Percentiles rank a stretch among this genome's conserved stretches.
These are phyloP conservation scores for Verticillium nonalfalfae DNA, from an alignment of 2,329 filamentous ascomycete species.

Conservation along the genomic window DNA sequence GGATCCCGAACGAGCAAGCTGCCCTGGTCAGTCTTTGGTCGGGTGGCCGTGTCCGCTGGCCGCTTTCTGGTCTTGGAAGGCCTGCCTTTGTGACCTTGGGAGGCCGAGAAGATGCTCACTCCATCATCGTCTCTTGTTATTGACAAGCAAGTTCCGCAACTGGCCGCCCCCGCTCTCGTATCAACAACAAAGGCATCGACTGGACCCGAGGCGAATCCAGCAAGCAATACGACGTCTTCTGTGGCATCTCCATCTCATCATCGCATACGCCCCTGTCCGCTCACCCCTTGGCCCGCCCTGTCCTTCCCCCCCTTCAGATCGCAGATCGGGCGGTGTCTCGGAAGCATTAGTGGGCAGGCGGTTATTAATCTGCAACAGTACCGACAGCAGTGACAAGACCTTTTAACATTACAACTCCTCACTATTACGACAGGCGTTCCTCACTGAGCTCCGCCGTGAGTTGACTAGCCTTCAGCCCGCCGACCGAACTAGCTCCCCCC, in stretches of 20 bases:
- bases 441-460: neutral
- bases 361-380: slow-evolving; percentile 2
- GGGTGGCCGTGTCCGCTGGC: neutral
- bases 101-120: neutral
- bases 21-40: neutral
- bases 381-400: neutral
- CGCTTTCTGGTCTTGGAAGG: neutral
- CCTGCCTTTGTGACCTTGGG: neutral
- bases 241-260: neutral
- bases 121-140: neutral
- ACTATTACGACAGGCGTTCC: neutral
- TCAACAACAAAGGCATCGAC: neutral
- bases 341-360: neutral
- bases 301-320: neutral
- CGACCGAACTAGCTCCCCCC: neutral
- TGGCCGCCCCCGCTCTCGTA: neutral
- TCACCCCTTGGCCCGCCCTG: neutral
- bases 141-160: neutral
- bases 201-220: neutral
- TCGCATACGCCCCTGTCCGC: neutral
- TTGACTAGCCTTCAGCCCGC: neutral
- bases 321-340: neutral
- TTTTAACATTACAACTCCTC: neutral
- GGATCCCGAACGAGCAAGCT: neutral
- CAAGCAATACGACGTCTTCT: neutral